A percentile compares a stretch with the other conserved stretches of the same genome.
Evolutionary conservation across 371 early-diverging fungal genomes (phyloP).

Genomic region (Globomyces sp.): DNA sequence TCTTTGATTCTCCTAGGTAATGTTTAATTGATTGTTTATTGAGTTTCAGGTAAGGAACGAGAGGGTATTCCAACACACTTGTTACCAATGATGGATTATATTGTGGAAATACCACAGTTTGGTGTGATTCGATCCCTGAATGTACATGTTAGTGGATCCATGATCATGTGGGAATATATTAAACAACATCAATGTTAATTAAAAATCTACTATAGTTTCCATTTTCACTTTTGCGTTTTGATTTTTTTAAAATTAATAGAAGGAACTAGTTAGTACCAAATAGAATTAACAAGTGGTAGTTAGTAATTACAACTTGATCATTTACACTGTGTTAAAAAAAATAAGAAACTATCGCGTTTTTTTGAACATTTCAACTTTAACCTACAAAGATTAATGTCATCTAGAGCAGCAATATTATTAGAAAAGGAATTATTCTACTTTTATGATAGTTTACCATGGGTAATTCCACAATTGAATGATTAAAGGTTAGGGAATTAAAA

Average conservation of each 20-base stretch:
- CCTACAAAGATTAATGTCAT: not conserved
- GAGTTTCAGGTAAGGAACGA: conserved; percentile 32
- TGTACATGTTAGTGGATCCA: conserved; percentile 65
- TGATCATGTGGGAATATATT: conserved; percentile 62
- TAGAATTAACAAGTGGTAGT: too few species aligned
- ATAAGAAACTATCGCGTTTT: too few species aligned
- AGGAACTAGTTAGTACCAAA: too few species aligned
- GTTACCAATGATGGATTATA: conserved; percentile 56
- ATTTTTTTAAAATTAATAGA: too few species aligned
- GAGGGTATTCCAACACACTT: conserved; percentile 60
- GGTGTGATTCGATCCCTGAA: conserved; percentile 62
- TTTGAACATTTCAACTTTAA: too few species aligned
- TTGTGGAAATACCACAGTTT: conserved; percentile 66
- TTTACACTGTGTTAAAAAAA: too few species aligned
- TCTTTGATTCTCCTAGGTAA: conserved; percentile 52
- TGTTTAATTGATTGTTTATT: too few species aligned
- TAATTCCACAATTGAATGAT: not conserved
- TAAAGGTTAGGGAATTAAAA: conserved; percentile 9
- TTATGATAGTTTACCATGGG: not conserved
- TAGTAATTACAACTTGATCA: too few species aligned
- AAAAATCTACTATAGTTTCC: too few species aligned
- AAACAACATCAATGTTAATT: conserved; percentile 29
- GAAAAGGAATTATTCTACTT: conserved; percentile 3
- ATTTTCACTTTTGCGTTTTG: too few species aligned
- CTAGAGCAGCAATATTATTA: not conserved